phyloP scores from a whole-genome alignment of 768 basidiomycete species.

The Mycena olivaceomarginata region DNA sequence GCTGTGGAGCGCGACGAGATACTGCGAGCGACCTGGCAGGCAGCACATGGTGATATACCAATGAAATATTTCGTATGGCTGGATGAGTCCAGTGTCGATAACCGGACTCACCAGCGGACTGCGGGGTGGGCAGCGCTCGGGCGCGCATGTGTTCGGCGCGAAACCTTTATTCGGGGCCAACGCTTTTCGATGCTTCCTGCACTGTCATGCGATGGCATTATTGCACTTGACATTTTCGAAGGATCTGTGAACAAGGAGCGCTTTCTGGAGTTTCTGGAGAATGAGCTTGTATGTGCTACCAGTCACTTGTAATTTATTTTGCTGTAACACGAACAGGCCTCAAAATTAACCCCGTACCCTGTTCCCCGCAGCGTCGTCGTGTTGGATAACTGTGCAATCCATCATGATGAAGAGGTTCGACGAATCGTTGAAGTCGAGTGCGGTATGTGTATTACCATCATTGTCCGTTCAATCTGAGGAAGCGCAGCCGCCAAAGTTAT shows the following conservation, averaged over 20 bases:
- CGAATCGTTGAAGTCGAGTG: constrained; percentile 53
- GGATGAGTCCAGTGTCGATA: no score
- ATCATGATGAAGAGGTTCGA: constrained; percentile 57
- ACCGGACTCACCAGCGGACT: no score
- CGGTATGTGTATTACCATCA: constrained; percentile 8
- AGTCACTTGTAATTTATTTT: background rate
- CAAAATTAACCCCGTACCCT: constrained; percentile 53
- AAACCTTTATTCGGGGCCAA: no score
- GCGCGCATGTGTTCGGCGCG: no score
- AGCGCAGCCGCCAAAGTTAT: constrained; percentile 22
- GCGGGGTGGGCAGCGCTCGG: no score
- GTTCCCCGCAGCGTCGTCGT: constrained; percentile 57
- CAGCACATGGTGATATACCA: no score
- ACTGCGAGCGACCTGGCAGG: no score
- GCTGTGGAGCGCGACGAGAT: no score
- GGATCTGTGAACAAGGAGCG: constrained; percentile 54
- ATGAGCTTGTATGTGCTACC: constrained; percentile 34
- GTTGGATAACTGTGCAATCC: constrained; percentile 63
- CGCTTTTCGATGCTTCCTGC: no score
- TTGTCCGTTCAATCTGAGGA: background rate
- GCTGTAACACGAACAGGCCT: background rate
- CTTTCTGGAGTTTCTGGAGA: constrained; percentile 52
- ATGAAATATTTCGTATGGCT: no score
- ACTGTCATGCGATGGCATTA: constrained; percentile 43
- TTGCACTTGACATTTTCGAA: constrained; percentile 54